Evolutionary conservation across 176 grass and related monocot species (phyloP), one percentile per base, ranked within the genome.

Genomic region (maize (Zea mays)): DNA sequence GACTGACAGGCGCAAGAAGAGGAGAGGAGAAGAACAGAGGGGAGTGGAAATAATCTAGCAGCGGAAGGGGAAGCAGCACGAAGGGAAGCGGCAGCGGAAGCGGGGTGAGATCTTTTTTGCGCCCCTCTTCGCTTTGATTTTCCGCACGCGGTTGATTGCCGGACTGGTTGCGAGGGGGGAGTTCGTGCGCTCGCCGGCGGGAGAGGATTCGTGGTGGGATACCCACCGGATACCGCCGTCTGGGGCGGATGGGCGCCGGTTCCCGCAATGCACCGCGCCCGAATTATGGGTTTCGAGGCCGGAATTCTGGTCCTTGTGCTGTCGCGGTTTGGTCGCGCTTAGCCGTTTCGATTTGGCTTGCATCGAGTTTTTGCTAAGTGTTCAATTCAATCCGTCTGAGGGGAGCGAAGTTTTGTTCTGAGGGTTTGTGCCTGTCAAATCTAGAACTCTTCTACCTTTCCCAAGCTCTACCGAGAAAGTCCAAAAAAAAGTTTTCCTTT

Each of bases 331-430:
- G 7, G 8, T 21, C 43, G 38, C 56, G 44, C 4, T 65, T 65
- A 15, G 20, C 5, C 34, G 44, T 63, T 13, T 65, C 7, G 68
- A 37, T 83, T 50, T 3, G 12, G 21, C n/a, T 19, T 50, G 5
- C 10, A 34, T 36, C 16, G 60, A 27, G 44, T 60, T 67, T 42
- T 50, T 50, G 35, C 6, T 77, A 74, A 88, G 86, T 69, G 61
- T 82, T 88, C 41, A 73, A 17, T 82, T 88, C 41, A 67, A 21
- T 77, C 13, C 12, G 20, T 39, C 47, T 33, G 10, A 12, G 11
- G 17, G 27, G 58, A 41, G 39, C 1, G 27, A 59, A 48, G 47
- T 2, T 37, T 19, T 36, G 10, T 10, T 79, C 67, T 61, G 35
- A 50, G 75, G 80, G 19, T 51, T 67, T 71, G 12, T 3, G 3